A percentile compares a stretch with the other conserved stretches of the same genome.
Conservation (phyloP, 371 early-diverging fungal species). For the Mucor lusitanicus region DNA sequence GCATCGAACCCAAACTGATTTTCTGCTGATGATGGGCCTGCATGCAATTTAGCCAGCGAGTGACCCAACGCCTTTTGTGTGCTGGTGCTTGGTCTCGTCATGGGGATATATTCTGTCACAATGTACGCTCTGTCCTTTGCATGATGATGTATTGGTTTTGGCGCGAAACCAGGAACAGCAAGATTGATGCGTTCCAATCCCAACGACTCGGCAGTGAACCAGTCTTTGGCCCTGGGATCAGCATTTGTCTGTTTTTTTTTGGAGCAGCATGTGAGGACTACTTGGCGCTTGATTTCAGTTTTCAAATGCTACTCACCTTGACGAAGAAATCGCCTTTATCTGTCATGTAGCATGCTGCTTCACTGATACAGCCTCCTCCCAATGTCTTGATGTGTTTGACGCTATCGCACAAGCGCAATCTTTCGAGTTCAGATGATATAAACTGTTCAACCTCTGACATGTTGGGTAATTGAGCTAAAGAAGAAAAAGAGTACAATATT, state of each 20-base stretch:
- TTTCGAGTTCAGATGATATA: slow-evolving; percentile 12
- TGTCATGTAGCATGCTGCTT: slow-evolving; percentile 15
- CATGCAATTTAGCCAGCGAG: slow-evolving; percentile 20
- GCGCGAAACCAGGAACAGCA: slow-evolving; percentile 16
- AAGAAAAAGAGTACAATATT: background rate
- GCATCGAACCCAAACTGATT: slow-evolving; percentile 33
- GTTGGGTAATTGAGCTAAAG: background rate
- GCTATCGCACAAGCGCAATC: background rate
- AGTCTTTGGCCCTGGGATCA: slow-evolving; percentile 6
- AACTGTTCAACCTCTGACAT: background rate
- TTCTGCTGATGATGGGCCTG: slow-evolving; percentile 2
- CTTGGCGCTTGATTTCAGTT: no score
- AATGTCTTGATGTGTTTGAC: slow-evolving; percentile 1
- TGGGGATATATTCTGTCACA: slow-evolving; percentile 16
- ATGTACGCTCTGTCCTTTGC: slow-evolving; percentile 4
- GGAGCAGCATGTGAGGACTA: background rate
- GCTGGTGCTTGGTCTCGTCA: background rate
- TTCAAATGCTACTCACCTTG: slow-evolving; percentile 6
- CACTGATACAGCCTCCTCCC: slow-evolving; percentile 20
- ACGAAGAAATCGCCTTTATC: slow-evolving; percentile 23
- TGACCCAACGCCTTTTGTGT: slow-evolving; percentile 9
- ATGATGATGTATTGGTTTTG: slow-evolving; percentile 8
- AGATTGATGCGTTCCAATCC: slow-evolving; percentile 19
- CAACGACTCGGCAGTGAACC: slow-evolving; percentile 19
- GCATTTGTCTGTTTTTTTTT: background rate